A percentile compares a stretch with the other conserved stretches of the same genome.
phyloP scores from a whole-genome alignment of 1,139 yeast species.

The Kurtzmaniella quercitrusa region DNA sequence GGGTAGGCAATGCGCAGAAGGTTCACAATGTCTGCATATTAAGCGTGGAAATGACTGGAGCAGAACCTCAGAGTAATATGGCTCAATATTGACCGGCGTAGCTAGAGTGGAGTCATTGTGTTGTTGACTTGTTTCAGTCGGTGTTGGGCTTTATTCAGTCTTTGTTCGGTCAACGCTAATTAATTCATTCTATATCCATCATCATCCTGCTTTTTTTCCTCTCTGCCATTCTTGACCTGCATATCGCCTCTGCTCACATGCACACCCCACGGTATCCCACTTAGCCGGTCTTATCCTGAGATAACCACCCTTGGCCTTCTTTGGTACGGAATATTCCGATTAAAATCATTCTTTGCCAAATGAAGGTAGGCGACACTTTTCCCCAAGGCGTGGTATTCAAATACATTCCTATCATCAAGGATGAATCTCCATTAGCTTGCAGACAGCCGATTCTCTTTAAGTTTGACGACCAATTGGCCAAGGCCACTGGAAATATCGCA shows the following conservation, averaged over 20 bases:
- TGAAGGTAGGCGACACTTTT: conserved; percentile 16
- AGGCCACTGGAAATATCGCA: conserved; percentile 13
- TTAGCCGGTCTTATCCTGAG: no score
- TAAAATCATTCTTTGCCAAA: neutral
- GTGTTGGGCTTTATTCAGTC: no score
- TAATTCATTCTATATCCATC: no score
- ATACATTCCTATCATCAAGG: conserved; percentile 23
- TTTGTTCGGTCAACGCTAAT: no score
- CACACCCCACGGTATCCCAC: neutral
- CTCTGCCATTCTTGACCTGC: neutral
- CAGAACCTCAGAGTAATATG: no score
- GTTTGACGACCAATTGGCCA: conserved; percentile 17
- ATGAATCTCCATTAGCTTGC: conserved; percentile 20
- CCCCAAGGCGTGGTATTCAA: conserved; percentile 21
- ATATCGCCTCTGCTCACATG: neutral
- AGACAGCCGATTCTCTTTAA: conserved; percentile 20
- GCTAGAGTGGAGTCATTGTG: no score
- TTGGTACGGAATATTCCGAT: neutral
- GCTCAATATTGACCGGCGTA: no score
- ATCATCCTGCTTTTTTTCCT: no score
- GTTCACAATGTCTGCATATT: no score
- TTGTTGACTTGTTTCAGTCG: no score
- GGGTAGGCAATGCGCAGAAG: neutral
- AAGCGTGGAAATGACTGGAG: no score
- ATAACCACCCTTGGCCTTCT: no score